Evolutionary conservation across 257 asterid species (phyloP).

Genomic region (Solanum rostratum): DNA sequence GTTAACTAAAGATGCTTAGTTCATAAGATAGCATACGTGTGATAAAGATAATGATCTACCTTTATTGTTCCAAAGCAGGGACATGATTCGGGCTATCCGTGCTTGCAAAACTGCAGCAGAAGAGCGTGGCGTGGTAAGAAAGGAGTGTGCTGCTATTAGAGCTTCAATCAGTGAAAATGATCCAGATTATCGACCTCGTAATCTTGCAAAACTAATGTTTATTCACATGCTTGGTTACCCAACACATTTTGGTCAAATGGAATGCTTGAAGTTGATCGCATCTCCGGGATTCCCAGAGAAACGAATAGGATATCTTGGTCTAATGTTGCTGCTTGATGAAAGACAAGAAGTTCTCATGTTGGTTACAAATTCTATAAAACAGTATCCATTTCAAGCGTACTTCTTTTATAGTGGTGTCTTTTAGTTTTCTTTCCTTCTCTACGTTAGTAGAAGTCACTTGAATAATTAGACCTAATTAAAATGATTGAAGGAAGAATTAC

Average conservation of each 20-base stretch:
- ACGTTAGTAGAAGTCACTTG: not conserved
- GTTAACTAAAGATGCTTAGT: not conserved
- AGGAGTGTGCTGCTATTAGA: conserved; percentile 98
- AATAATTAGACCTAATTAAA: not conserved
- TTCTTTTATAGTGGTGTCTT: not conserved
- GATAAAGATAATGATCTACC: not conserved
- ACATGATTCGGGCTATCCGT: conserved; percentile 96
- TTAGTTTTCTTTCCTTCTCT: not conserved
- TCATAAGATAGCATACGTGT: not conserved
- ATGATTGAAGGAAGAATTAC: not conserved
- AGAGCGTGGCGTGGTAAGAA: conserved; percentile 94
- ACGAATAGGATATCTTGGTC: conserved; percentile 98
- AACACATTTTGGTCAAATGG: conserved; percentile 99
- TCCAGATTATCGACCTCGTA: conserved; percentile 83
- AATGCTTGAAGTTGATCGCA: conserved; percentile 89
- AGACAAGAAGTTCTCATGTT: conserved; percentile 99
- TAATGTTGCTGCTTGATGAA: conserved; percentile 98
- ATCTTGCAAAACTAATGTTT: conserved; percentile 98
- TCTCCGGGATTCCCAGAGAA: conserved; percentile 99
- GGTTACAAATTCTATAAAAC: conserved; percentile 97
- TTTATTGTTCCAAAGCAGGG: conserved; percentile 39
- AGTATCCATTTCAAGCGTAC: conserved; percentile 41
- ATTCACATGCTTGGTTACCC: conserved; percentile 99
- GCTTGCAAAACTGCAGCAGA: conserved; percentile 99
- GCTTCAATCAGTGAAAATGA: conserved; percentile 88